These are phyloP conservation scores for Penicillium sp. DNA, from an alignment of 2,329 filamentous ascomycete species.

Conservation along the genomic window DNA sequence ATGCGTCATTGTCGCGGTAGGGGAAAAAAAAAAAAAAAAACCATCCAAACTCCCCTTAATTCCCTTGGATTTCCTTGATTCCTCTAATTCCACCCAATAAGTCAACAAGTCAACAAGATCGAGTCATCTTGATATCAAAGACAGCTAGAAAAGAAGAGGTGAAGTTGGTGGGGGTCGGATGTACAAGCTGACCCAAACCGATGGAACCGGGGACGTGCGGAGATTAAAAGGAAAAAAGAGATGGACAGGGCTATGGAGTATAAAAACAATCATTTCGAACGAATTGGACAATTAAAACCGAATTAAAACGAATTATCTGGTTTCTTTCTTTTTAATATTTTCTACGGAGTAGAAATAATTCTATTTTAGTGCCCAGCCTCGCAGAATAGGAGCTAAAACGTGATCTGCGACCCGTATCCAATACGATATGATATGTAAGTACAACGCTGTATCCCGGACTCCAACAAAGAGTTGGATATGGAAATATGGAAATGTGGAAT, in stretches of 20 bases:
- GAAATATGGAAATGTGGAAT: background rate
- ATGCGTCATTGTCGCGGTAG: slow-evolving; percentile 30
- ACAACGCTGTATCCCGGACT: background rate
- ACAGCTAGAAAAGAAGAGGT: background rate
- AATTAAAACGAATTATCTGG: background rate
- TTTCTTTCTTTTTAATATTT: background rate
- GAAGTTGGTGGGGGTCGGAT: slow-evolving; percentile 18
- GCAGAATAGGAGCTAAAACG: background rate
- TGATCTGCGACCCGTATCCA: background rate
- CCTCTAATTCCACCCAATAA: background rate
- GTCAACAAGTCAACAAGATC: background rate
- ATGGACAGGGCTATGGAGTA: background rate
- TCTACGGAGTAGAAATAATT: background rate
- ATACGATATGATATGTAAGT: background rate
- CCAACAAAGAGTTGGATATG: background rate
- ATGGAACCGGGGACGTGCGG: slow-evolving; percentile 28
- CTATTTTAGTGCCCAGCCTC: background rate
- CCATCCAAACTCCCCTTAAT: background rate
- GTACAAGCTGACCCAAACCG: slow-evolving; percentile 17
- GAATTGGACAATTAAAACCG: background rate
- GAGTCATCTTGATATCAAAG: background rate
- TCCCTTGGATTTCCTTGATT: background rate
- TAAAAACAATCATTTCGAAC: background rate
- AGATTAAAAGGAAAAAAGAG: slow-evolving; percentile 17
- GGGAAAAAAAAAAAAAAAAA: slow-evolving; percentile 1